Conservation (phyloP, 1,284 basidiomycete genomes). For the Gomphus bonarii region DNA sequence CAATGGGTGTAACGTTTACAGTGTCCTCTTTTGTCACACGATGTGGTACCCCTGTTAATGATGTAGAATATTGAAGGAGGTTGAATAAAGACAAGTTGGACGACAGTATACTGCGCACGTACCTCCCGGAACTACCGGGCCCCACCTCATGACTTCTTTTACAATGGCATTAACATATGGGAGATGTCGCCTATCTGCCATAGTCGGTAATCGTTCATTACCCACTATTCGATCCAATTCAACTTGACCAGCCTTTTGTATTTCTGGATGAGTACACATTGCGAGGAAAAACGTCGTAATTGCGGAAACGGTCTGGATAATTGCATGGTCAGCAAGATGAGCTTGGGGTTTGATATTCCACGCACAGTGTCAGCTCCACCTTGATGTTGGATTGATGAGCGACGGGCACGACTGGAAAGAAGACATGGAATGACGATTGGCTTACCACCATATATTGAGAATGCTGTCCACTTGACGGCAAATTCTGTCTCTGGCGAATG, state of each 20-base stretch:
- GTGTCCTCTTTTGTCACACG: constrained; percentile 9
- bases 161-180: constrained; percentile 18
- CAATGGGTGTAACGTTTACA: background rate
- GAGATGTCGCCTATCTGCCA: constrained; percentile 15
- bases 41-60: constrained; percentile 6
- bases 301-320: constrained; percentile 11
- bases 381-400: background rate
- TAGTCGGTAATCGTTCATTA: constrained; percentile 15
- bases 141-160: constrained; percentile 15
- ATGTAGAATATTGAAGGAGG: background rate
- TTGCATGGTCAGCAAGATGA: background rate
- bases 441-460: constrained; percentile 13
- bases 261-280: constrained; percentile 15
- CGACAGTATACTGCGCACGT: background rate
- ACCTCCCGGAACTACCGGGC: constrained; percentile 11
- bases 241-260: constrained; percentile 14
- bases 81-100: background rate
- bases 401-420: background rate
- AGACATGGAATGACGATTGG: constrained; percentile 1
- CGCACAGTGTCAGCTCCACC: constrained; percentile 16
- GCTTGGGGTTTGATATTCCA: background rate
- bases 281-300: constrained; percentile 14
- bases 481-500: constrained; percentile 18
- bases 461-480: constrained; percentile 1
- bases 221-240: constrained; percentile 19